Evolutionary conservation across 2,329 filamentous ascomycete species (phyloP).

Genomic region (Penicillium sumatraense): DNA sequence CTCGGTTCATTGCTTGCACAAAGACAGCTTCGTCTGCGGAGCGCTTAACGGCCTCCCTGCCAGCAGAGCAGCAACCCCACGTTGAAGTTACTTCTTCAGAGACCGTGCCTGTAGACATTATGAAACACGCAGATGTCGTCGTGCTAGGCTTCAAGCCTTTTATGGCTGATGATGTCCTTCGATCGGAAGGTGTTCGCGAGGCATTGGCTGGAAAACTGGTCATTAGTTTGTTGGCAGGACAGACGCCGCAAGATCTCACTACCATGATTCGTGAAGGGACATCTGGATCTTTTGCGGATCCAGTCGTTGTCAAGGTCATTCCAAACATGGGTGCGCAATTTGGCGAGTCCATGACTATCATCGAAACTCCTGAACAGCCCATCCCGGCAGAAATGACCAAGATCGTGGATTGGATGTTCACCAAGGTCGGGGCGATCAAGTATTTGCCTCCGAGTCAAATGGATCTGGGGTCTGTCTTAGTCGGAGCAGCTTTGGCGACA

Average conservation of each 20-base stretch:
- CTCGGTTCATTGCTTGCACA: slow-evolving; percentile 47
- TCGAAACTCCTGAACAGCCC: slow-evolving; percentile 50
- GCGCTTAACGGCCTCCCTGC: slow-evolving; percentile 32
- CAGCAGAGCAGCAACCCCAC: slow-evolving; percentile 33
- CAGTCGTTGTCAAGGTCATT: slow-evolving; percentile 46
- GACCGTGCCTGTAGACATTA: slow-evolving; percentile 34
- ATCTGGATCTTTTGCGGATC: slow-evolving; percentile 5
- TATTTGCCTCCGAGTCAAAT: slow-evolving; percentile 57
- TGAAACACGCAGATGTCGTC: slow-evolving; percentile 44
- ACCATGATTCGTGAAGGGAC: slow-evolving; percentile 17
- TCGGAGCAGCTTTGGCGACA: slow-evolving; percentile 64
- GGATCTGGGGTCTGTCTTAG: slow-evolving; percentile 62
- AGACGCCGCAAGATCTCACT: slow-evolving; percentile 35
- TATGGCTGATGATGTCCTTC: slow-evolving; percentile 46
- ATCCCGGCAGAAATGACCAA: slow-evolving; percentile 45
- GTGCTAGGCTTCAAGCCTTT: slow-evolving; percentile 54
- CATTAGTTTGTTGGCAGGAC: slow-evolving; percentile 56
- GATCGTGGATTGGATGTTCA: slow-evolving; percentile 54
- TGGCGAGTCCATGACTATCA: slow-evolving; percentile 54
- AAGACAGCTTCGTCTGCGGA: slow-evolving; percentile 42
- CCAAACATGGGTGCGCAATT: slow-evolving; percentile 53
- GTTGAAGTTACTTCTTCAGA: slow-evolving; percentile 41
- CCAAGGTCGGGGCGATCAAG: slow-evolving; percentile 53
- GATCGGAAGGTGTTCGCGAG: slow-evolving; percentile 39
- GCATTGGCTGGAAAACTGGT: slow-evolving; percentile 52